These are phyloP conservation scores for Xylaria multiplex DNA, from an alignment of 2,329 filamentous ascomycete species.

Conservation along the genomic window DNA sequence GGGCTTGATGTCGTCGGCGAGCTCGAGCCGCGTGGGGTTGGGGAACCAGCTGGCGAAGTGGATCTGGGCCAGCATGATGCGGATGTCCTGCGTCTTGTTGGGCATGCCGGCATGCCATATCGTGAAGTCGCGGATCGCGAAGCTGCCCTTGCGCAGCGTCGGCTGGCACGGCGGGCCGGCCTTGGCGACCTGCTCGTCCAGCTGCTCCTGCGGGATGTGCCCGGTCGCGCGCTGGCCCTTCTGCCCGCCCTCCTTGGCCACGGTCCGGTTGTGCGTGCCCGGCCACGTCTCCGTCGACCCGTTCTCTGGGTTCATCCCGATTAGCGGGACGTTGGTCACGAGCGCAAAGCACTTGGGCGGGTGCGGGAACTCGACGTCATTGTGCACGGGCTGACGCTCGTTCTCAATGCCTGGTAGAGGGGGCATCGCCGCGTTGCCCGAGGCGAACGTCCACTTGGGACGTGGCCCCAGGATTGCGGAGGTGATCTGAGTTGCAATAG, in stretches of 20 bases:
- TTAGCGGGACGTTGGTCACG: constrained; percentile 64
- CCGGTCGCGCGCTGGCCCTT: constrained; percentile 63
- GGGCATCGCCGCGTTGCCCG: constrained; percentile 67
- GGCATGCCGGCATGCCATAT: constrained; percentile 74
- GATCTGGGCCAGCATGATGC: constrained; percentile 70
- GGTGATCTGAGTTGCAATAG: constrained; percentile 65
- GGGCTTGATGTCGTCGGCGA: constrained; percentile 60
- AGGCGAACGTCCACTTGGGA: constrained; percentile 67
- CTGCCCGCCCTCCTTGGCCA: constrained; percentile 55
- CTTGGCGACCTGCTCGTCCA: constrained; percentile 52
- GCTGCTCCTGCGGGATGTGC: constrained; percentile 55
- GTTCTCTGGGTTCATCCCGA: constrained; percentile 61
- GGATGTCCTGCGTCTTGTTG: constrained; percentile 61
- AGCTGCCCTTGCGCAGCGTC: constrained; percentile 61
- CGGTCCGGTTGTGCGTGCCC: constrained; percentile 59
- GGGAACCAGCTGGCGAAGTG: constrained; percentile 68
- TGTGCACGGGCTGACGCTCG: constrained; percentile 65
- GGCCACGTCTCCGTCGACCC: constrained; percentile 69
- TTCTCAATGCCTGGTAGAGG: constrained; percentile 53
- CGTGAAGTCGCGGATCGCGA: constrained; percentile 68
- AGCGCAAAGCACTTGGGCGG: constrained; percentile 65
- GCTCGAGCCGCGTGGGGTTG: constrained; percentile 66
- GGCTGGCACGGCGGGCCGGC: constrained; percentile 60
- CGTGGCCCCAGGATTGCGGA: constrained; percentile 63
- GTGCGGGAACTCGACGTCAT: constrained; percentile 68